These are phyloP conservation scores for Sanguinoderma infundibulare DNA, from an alignment of 1,284 basidiomycete species.

Conservation along the genomic window DNA sequence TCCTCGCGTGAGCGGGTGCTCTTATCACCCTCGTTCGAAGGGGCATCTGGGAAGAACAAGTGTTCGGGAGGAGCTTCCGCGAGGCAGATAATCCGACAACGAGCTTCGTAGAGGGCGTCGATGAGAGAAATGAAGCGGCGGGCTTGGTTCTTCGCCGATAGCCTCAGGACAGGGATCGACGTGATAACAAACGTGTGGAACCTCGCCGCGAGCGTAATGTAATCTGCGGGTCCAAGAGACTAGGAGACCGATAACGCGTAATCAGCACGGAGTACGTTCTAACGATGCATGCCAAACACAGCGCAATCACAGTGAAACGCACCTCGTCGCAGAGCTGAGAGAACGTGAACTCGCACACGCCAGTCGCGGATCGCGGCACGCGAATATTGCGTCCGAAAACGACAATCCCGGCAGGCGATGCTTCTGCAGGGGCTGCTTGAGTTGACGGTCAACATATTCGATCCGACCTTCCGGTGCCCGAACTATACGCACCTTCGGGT, in stretches of 20 bases:
- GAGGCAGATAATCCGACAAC: constrained; percentile 47
- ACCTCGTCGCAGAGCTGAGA: constrained; percentile 65
- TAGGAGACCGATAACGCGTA: constrained; percentile 23
- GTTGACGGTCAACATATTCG: background rate
- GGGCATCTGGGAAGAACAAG: constrained; percentile 63
- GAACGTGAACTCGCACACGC: constrained; percentile 60
- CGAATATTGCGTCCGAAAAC: constrained; percentile 52
- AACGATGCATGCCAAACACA: background rate
- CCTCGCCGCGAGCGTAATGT: constrained; percentile 63
- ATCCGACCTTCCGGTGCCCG: constrained; percentile 7
- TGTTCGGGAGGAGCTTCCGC: constrained; percentile 55
- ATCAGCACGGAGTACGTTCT: background rate
- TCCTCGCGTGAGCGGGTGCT: constrained; percentile 1
- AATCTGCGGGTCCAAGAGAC: constrained; percentile 74
- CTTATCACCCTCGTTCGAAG: constrained; percentile 15
- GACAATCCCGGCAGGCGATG: constrained; percentile 16
- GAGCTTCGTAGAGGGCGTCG: constrained; percentile 64
- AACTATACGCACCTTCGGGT: constrained; percentile 3
- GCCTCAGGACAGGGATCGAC: constrained; percentile 58
- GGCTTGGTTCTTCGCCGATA: constrained; percentile 72
- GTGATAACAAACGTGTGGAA: constrained; percentile 65
- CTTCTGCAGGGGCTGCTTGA: constrained; percentile 9
- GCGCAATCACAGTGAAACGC: constrained; percentile 8
- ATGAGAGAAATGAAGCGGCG: constrained; percentile 74
- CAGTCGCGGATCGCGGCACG: constrained; percentile 51